phyloP scores from a whole-genome alignment of 176 grass and related monocot genomes.

The Lolium multiflorum region DNA sequence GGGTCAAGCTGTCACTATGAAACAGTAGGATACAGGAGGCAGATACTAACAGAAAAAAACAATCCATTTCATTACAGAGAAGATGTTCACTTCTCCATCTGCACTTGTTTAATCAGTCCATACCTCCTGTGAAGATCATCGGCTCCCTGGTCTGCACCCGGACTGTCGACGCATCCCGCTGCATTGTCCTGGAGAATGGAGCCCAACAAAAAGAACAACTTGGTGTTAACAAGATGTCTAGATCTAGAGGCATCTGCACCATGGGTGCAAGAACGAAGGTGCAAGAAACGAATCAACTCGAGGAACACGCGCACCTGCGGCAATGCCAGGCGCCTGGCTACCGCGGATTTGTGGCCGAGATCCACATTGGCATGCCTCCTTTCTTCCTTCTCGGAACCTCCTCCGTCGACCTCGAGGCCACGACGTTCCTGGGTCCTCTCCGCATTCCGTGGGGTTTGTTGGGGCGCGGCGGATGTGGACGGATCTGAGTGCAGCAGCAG shows the following conservation, averaged over 20 bases:
- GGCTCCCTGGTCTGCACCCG: conserved; percentile 24
- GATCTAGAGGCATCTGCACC: conserved; percentile 41
- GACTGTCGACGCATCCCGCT: conserved; percentile 1
- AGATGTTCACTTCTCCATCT: background rate
- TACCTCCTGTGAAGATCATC: conserved; percentile 45
- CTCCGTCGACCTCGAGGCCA: background rate
- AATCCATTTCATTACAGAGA: background rate
- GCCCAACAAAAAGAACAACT: background rate
- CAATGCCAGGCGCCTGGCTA: conserved; percentile 49
- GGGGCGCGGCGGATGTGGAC: conserved; percentile 45
- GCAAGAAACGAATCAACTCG: background rate
- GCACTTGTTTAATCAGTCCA: conserved; percentile 36
- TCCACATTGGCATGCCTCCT: conserved; percentile 56
- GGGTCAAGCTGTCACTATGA: conserved; percentile 49
- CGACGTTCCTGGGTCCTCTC: conserved; percentile 26
- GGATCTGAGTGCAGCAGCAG: conserved; percentile 55
- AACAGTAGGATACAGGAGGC: conserved; percentile 35
- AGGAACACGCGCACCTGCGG: conserved; percentile 41
- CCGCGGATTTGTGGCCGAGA: conserved; percentile 47
- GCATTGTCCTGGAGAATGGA: conserved; percentile 36
- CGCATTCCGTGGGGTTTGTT: conserved; percentile 37
- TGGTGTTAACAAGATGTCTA: background rate
- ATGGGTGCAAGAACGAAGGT: conserved; percentile 27
- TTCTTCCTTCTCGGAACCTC: conserved; percentile 19
- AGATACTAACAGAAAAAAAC: conserved; percentile 1